A percentile compares a stretch with the other conserved stretches of the same genome.
These are phyloP conservation scores for Cynara cardunculus DNA, from an alignment of 129 eudicot species.

Conservation along the genomic window DNA sequence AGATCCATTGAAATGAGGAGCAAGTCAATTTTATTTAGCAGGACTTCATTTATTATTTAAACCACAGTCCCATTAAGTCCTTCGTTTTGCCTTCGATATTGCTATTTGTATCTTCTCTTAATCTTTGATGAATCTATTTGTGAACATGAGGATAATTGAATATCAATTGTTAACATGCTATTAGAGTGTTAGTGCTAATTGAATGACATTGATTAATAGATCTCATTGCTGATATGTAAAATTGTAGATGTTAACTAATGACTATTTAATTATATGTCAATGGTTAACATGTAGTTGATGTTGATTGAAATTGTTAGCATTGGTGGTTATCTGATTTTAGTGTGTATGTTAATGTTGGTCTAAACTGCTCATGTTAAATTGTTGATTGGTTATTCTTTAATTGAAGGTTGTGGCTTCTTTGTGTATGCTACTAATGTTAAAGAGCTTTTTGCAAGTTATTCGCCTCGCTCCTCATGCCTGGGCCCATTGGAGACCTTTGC, in stretches of 20 bases:
- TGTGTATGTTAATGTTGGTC: not conserved
- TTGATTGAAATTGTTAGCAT: not conserved
- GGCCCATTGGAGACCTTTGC: no score
- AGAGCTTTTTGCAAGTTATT: no score
- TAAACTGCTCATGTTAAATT: not conserved
- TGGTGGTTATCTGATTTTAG: not conserved
- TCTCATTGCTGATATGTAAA: not conserved
- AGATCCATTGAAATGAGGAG: not conserved
- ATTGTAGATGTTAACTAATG: not conserved
- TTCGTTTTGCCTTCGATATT: not conserved
- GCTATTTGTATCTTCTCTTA: not conserved
- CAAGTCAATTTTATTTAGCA: not conserved
- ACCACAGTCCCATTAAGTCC: not conserved
- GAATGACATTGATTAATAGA: not conserved
- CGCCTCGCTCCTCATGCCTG: no score
- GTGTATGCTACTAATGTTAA: no score
- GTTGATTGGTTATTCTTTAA: not conserved
- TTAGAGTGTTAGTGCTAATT: not conserved
- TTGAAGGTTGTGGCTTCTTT: no score
- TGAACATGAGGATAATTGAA: not conserved
- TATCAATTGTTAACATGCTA: not conserved
- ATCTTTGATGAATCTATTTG: not conserved
- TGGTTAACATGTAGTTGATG: not conserved
- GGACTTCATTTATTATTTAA: not conserved
- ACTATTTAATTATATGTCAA: not conserved